These are phyloP conservation scores for Eurotiales sp. DNA, from an alignment of 2,329 filamentous ascomycete genomes.

Conservation along the genomic window DNA sequence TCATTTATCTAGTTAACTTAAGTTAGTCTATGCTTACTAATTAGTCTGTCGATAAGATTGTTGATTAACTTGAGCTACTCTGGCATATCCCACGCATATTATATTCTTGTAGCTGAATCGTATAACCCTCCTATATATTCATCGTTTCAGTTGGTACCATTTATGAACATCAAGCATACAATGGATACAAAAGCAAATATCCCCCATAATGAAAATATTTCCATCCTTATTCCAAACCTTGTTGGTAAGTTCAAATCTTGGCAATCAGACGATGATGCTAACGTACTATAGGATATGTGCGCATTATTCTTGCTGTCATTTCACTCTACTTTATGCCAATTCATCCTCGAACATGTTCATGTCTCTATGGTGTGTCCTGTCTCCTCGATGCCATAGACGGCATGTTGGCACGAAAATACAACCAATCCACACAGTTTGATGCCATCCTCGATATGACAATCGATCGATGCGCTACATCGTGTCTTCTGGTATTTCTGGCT, in stretches of 20 bases:
- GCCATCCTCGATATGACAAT: constrained; percentile 98
- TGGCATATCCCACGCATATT: too few relatives aligned
- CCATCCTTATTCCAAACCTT: constrained; percentile 6
- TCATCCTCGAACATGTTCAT: constrained; percentile 86
- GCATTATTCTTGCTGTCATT: constrained; percentile 76
- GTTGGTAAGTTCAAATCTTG: neutral
- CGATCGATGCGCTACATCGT: constrained; percentile 92
- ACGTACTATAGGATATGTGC: constrained; percentile 62
- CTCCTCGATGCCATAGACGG: constrained; percentile 93
- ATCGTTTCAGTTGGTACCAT: neutral
- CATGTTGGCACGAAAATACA: constrained; percentile 75
- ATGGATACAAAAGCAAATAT: neutral
- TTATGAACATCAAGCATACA: neutral
- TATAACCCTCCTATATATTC: neutral
- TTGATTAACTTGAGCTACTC: too few relatives aligned
- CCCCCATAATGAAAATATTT: neutral
- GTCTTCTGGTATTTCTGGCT: constrained; percentile 87
- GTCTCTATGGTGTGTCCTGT: constrained; percentile 84
- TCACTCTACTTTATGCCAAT: constrained; percentile 99
- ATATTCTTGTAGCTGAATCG: neutral
- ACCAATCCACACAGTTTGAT: constrained; percentile 92
- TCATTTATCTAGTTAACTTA: too few relatives aligned
- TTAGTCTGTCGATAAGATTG: too few relatives aligned
- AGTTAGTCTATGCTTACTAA: too few relatives aligned
- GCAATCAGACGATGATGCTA: neutral